Evolutionary conservation across 2,329 filamentous ascomycete genomes (phyloP).

Genomic region (Penicillium italicum): DNA sequence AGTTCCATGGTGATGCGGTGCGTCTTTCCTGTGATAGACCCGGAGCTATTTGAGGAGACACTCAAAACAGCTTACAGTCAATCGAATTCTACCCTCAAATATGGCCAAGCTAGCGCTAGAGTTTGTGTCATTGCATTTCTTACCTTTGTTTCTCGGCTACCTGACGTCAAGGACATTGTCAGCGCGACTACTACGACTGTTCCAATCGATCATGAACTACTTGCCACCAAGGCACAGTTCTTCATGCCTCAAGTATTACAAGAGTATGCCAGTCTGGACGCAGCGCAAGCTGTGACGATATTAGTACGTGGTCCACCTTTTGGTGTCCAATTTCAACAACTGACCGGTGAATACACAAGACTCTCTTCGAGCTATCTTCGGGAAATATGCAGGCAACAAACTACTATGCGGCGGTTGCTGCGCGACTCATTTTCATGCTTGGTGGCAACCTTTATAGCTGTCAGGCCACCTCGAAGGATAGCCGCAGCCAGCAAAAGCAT

Average conservation of each 20-base stretch:
- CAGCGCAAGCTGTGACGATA: conserved; percentile 48
- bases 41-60: conserved; percentile 46
- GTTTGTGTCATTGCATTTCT: conserved; percentile 52
- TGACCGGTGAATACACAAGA: conserved; percentile 29
- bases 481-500: conserved; percentile 19
- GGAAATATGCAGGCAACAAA: conserved; percentile 48
- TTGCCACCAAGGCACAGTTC: conserved; percentile 42
- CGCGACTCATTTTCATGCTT: conserved; percentile 50
- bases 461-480: conserved; percentile 3
- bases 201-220: conserved; percentile 42
- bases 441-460: conserved; percentile 43
- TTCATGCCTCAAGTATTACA: conserved; percentile 46
- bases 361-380: conserved; percentile 44
- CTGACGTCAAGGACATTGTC: conserved; percentile 9
- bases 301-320: too few relatives aligned
- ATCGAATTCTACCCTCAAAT: conserved; percentile 12
- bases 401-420: conserved; percentile 46
- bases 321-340: too few relatives aligned
- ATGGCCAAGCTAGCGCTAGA: conserved; percentile 36
- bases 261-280: conserved; percentile 42
- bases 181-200: background rate
- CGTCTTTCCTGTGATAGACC: conserved; percentile 51
- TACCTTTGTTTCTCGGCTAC: conserved; percentile 34
- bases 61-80: conserved; percentile 46
- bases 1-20: conserved; percentile 38